Percentiles rank a stretch among this genome's conserved stretches.
Evolutionary conservation across 148 eudicot genomes (phyloP).

Genomic region (Fagopyrum homotropicum): DNA sequence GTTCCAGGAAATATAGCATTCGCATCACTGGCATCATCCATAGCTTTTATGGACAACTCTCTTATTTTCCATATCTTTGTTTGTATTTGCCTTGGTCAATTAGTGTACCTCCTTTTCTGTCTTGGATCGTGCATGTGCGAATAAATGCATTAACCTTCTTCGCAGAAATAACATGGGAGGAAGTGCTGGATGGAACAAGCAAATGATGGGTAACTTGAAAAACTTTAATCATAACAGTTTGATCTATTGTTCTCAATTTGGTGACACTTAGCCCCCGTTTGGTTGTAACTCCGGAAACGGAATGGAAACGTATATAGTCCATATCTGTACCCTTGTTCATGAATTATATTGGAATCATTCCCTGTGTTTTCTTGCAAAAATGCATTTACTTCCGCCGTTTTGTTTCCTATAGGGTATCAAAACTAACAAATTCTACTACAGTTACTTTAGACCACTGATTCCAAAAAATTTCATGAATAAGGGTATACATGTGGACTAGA

Average conservation of each 20-base stretch:
- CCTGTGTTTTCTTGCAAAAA: too few species aligned
- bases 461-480: too few species aligned
- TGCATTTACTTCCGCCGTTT: too few species aligned
- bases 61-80: neutral
- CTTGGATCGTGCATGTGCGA: neutral
- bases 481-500: too few species aligned
- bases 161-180: conserved; percentile 81
- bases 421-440: too few species aligned
- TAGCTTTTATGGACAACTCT: neutral
- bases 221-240: conserved; percentile 64
- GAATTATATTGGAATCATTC: too few species aligned
- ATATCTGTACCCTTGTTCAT: too few species aligned
- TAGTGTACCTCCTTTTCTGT: neutral
- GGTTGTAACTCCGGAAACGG: too few species aligned
- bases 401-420: too few species aligned
- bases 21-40: neutral
- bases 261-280: neutral
- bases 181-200: conserved; percentile 54
- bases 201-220: conserved; percentile 63
- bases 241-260: neutral
- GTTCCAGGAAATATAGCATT: neutral
- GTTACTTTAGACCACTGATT: too few species aligned
- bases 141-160: neutral
- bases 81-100: neutral
- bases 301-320: too few species aligned